These are phyloP conservation scores for Backusella sp. DNA, from an alignment of 192 early-diverging fungal genomes.

Conservation along the genomic window DNA sequence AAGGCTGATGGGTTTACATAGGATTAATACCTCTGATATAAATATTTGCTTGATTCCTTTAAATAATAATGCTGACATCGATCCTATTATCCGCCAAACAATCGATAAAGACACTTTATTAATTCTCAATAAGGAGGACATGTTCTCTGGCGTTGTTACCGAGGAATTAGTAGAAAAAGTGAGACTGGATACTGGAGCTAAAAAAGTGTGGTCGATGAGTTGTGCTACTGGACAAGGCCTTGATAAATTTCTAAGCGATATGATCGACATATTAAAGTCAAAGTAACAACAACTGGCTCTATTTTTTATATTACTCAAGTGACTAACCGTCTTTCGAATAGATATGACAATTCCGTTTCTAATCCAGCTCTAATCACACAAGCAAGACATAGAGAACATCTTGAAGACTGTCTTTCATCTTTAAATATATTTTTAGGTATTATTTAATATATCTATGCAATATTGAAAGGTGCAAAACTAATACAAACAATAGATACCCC, in stretches of 20 bases:
- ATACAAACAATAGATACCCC: constrained; percentile 16
- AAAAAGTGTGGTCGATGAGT: constrained; percentile 42
- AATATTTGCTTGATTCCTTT: constrained; percentile 62
- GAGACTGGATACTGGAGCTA: constrained; percentile 17
- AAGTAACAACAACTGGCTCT: constrained; percentile 26
- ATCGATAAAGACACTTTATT: constrained; percentile 57
- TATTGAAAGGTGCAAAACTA: background rate
- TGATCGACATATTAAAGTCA: constrained; percentile 41
- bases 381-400: constrained; percentile 62
- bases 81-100: constrained; percentile 36
- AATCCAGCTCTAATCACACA: constrained; percentile 62
- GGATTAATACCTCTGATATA: constrained; percentile 54
- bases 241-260: constrained; percentile 38
- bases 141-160: background rate
- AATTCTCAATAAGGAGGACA: constrained; percentile 66
- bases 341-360: constrained; percentile 16
- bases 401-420: constrained; percentile 49
- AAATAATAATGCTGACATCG: constrained; percentile 24
- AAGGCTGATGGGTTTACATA: constrained; percentile 11
- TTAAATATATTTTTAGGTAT: constrained; percentile 50
- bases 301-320: background rate
- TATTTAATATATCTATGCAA: background rate
- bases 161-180: background rate
- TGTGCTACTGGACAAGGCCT: constrained; percentile 53
- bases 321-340: background rate